A percentile compares a stretch with the other conserved stretches of the same genome.
phyloP scores from a whole-genome alignment of 202 grass and related monocot species.

The Bolboschoenoplectus hybrid region DNA sequence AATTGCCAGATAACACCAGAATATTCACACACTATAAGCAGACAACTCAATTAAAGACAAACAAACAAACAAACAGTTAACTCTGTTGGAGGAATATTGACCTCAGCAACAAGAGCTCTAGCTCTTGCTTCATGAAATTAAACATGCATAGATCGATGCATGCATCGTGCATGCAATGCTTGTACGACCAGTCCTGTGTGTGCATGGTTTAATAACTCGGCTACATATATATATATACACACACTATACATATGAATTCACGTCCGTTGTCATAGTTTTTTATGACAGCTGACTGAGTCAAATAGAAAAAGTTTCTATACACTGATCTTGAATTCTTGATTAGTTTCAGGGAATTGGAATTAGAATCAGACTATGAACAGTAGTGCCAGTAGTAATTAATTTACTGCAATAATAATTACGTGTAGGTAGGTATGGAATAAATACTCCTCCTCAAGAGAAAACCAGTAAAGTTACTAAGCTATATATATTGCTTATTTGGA shows the following conservation, averaged over 20 bases:
- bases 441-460: not conserved
- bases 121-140: not conserved
- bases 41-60: constrained; percentile 23
- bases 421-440: not conserved
- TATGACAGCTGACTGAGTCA: not conserved
- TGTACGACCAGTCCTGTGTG: not conserved
- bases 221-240: not conserved
- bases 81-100: constrained; percentile 10
- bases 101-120: not conserved
- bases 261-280: too few relatives aligned
- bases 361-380: not conserved
- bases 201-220: not conserved
- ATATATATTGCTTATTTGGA: too few relatives aligned
- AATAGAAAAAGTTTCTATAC: not conserved
- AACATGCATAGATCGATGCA: not conserved
- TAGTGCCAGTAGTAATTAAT: not conserved
- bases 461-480: not conserved
- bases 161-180: constrained; percentile 32
- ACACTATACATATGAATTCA: too few relatives aligned
- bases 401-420: not conserved
- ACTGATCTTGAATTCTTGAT: not conserved
- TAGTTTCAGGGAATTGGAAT: constrained; percentile 15
- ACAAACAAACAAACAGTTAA: constrained; percentile 10
- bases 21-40: constrained; percentile 24
- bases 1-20: not conserved